A percentile compares a stretch with the other conserved stretches of the same genome.
Conservation (phyloP, 306 rosid species). For the Cyamopsis tetragonoloba region DNA sequence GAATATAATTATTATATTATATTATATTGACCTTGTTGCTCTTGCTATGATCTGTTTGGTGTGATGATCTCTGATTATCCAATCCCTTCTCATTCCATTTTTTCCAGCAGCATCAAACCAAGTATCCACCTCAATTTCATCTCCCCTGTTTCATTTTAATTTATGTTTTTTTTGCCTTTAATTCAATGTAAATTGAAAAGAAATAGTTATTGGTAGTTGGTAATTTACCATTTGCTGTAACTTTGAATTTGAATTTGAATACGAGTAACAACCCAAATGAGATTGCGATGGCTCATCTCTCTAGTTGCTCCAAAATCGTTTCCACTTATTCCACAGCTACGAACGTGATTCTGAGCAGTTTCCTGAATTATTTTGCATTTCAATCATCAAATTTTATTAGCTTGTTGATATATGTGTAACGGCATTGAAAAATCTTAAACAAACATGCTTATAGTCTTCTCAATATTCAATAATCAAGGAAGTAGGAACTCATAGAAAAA, state of each 20-base stretch:
- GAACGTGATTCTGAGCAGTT: slow-evolving; percentile 57
- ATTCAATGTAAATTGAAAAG: no score
- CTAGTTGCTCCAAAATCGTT: slow-evolving; percentile 60
- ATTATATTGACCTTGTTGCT: slow-evolving; percentile 64
- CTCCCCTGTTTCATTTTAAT: slow-evolving; percentile 58
- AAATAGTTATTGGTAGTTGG: no score
- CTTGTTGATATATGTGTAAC: no score
- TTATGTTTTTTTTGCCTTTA: no score
- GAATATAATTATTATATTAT: no score
- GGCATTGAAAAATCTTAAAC: no score
- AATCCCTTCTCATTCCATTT: slow-evolving; percentile 65
- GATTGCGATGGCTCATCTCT: slow-evolving; percentile 67
- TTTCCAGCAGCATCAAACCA: slow-evolving; percentile 72
- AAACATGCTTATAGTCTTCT: no score
- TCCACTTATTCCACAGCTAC: slow-evolving; percentile 48
- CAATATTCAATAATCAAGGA: no score
- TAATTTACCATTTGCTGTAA: slow-evolving; percentile 64
- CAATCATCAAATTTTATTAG: no score
- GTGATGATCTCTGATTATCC: slow-evolving; percentile 56
- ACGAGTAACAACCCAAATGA: slow-evolving; percentile 66
- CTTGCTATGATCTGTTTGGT: slow-evolving; percentile 55
- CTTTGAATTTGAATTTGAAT: slow-evolving; percentile 67
- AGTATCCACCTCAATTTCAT: slow-evolving; percentile 69
- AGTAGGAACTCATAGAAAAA: no score
- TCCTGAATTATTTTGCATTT: slow-evolving; percentile 48